These are phyloP conservation scores for Psilocybe tampanensis DNA, from an alignment of 768 basidiomycete genomes.

Conservation along the genomic window DNA sequence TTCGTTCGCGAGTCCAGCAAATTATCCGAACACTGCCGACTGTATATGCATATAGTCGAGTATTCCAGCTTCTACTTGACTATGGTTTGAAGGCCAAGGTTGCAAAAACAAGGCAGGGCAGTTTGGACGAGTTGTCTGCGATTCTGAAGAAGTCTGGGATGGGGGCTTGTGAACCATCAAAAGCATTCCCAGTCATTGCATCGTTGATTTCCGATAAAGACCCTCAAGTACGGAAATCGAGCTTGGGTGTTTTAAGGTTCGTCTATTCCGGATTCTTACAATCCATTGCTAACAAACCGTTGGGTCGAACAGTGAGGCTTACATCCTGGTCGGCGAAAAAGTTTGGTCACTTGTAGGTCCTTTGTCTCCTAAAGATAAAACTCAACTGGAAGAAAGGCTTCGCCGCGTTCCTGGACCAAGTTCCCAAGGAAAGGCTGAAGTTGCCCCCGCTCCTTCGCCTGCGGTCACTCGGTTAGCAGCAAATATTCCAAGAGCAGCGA, in stretches of 20 bases:
- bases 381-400: constrained; percentile 88
- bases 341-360: constrained; percentile 80
- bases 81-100: constrained; percentile 90
- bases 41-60: constrained; percentile 90
- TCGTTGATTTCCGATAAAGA: constrained; percentile 89
- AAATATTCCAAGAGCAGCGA: constrained; percentile 32
- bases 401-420: constrained; percentile 78
- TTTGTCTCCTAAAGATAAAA: constrained; percentile 85
- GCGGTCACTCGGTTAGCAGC: constrained; percentile 46
- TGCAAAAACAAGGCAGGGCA: constrained; percentile 87
- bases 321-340: constrained; percentile 81
- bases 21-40: constrained; percentile 86
- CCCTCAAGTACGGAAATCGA: constrained; percentile 84
- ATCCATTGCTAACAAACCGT: constrained; percentile 9
- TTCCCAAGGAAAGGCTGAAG: constrained; percentile 42
- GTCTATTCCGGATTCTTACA: constrained; percentile 18
- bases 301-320: constrained; percentile 65
- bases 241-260: constrained; percentile 79
- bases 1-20: constrained; percentile 77
- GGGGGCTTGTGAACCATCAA: constrained; percentile 76
- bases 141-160: constrained; percentile 84
- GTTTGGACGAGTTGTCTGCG: constrained; percentile 78
- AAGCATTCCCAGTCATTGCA: constrained; percentile 78
- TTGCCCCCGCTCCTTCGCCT: constrained; percentile 51
- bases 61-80: constrained; percentile 87